Conservation (phyloP, 768 basidiomycete genomes). For the Candolleomyces eurysporus region DNA sequence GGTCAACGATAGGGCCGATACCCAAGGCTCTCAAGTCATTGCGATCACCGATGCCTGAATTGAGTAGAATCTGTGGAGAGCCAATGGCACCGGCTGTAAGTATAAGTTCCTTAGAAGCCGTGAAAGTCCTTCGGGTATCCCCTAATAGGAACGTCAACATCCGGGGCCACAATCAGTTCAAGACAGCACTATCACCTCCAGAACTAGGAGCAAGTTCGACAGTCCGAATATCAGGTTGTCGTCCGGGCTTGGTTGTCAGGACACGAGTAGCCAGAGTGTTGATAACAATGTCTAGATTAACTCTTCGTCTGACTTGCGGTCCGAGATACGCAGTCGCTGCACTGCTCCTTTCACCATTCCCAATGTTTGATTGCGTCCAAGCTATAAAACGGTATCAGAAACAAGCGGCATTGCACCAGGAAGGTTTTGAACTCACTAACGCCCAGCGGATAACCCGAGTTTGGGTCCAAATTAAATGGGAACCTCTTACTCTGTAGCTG, state of each 20-base stretch:
- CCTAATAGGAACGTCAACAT: background rate
- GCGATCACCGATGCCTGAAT: constrained; percentile 6
- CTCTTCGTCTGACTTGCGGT: background rate
- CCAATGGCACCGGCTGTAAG: constrained; percentile 2
- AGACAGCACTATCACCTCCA: background rate
- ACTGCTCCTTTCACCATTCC: constrained; percentile 19
- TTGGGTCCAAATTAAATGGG: constrained; percentile 40
- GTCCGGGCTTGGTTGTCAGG: background rate
- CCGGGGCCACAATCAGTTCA: background rate
- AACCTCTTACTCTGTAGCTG: constrained; percentile 29
- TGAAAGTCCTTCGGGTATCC: background rate
- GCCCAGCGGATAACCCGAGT: constrained; percentile 40
- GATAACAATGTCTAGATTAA: background rate
- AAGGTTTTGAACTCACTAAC: constrained; percentile 26
- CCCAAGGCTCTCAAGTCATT: background rate
- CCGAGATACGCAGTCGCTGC: constrained; percentile 10
- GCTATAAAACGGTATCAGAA: constrained; percentile 3
- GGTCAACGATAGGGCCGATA: background rate
- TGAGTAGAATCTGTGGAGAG: constrained; percentile 3
- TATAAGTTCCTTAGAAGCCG: constrained; percentile 6
- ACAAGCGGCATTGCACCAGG: background rate
- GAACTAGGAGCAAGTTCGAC: background rate
- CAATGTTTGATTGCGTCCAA: constrained; percentile 19
- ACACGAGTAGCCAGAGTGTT: background rate
- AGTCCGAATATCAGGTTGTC: background rate